Evolutionary conservation across 495 filamentous ascomycete species (phyloP), one percentile per base, ranked within the genome.

Genomic region (Hypoxylon subgilvum): DNA sequence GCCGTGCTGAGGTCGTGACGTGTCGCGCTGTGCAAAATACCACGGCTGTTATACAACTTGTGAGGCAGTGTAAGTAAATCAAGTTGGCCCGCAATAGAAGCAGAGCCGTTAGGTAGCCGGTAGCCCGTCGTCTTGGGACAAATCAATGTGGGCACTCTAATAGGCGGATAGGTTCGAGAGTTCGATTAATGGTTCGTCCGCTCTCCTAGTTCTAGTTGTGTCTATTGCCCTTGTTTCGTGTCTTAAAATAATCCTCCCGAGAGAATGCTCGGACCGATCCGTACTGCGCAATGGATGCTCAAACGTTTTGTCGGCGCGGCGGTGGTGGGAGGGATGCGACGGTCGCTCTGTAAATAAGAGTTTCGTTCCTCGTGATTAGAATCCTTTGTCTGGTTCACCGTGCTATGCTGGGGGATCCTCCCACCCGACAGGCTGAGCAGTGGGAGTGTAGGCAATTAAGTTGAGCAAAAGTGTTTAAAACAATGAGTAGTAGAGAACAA

Each of bases 31-130:
- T n/a, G n/a, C 39, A 58, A 48, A 54, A 48, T 32, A 27, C 39
- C 18, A 22, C 13, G 21, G 35, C 31, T 25, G 59, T 48, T 63
- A 35, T 54, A 59, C 54, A 44, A 45, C 45, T 38, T 43, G 25
- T 35, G 54, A 36, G 54, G 61, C 61, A 43, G 61, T 64, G 61
- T 52, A 55, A 54, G n/a, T n/a, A n/a, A n/a, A n/a, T n/a, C n/a
- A n/a, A n/a, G 14, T 5, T 47, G 23, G 28, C 38, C 19, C 43
- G 35, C 44, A 53, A 50, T 44, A 49, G 39, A 30, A 45, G 19
- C 36, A 64, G 36, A 38, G 12, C 54, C 23, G 23, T 8, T 4
- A 27, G 8, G 23, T n/a, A n/a, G n/a, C n/a, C n/a, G n/a, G n/a
- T n/a, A n/a, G n/a, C n/a, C n/a, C 34, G 48, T 46, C 27, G 39